Evolutionary conservation across 257 asterid species (phyloP), one percentile per base, ranked within the genome.

Genomic region (Solanum paucissectum): DNA sequence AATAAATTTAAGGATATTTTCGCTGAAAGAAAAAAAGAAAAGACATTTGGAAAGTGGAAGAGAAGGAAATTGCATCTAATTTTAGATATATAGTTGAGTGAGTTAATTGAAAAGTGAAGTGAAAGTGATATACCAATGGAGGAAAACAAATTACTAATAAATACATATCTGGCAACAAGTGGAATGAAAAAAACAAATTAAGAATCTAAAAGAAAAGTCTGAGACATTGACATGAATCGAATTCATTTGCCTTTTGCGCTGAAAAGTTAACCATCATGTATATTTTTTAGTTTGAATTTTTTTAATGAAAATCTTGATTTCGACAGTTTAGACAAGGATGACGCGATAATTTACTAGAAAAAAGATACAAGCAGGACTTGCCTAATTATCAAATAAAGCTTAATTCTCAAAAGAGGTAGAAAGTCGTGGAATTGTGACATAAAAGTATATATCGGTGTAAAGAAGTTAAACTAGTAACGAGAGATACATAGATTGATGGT

Each of bases 271-370:
- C 5, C 0, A 0, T 14, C 4, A 71, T 14, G n/a, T 14, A 7
- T 71, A 32, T 7, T 32, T 32, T 14, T 7, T 69, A 69, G 9
- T 7, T 69, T 68, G 2, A 69, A 1, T 29, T 14, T 69, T 13
- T 21, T 49, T 49, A 1, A 14, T 14, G 20, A 14, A 69, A 69
- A 6, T 7, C 0, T 32, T 13, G 12, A 32, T 2, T 68, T 0
- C 2, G 5, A 12, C 9, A 27, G 0, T 68, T 12, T 25, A 11
- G 1, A 11, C 1, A 12, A 13, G 0, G 1, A 4, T 6, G 12
- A 9, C 21, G 7, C 4, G 5, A 29, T 68, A 4, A 34, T 72
- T 33, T 72, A 34, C 4, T 33, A 8, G n/a, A 18, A 23, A 23
- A 21, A 74, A 36, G 5, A 74, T 5, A 36, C 20, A 23, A n/a